Conservation (phyloP, 129 eudicot species). For the Smallanthus sonchifolius region DNA sequence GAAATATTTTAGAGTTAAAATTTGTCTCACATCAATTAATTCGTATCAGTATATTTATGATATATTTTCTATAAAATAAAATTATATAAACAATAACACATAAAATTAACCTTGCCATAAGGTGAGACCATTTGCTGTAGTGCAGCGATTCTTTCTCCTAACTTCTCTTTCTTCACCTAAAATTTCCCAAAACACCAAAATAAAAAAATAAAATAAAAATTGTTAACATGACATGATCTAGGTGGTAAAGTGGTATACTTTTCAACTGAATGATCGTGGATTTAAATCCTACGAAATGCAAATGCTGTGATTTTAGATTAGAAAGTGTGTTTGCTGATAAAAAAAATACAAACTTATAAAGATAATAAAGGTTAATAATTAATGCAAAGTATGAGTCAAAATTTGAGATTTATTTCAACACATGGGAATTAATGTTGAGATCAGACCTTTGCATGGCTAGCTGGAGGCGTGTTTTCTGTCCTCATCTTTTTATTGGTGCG, state of each 20-base stretch:
- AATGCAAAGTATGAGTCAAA: not conserved
- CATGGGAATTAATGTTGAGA: not conserved
- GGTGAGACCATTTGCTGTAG: conserved; percentile 82
- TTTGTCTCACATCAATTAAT: no score
- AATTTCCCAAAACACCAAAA: conserved; percentile 5
- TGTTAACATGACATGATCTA: no score
- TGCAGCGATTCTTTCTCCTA: conserved; percentile 73
- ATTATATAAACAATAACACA: not conserved
- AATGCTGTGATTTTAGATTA: no score
- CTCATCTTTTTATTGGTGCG: conserved; percentile 37
- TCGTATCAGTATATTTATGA: no score
- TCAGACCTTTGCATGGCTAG: conserved; percentile 82
- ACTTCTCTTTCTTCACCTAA: conserved; percentile 66
- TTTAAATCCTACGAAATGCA: no score
- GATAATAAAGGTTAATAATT: not conserved
- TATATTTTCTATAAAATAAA: no score
- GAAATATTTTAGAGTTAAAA: no score
- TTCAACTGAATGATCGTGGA: no score
- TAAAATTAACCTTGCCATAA: conserved; percentile 60
- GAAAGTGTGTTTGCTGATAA: no score
- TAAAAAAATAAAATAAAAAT: no score
- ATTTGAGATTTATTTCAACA: not conserved
- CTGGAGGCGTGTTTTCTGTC: conserved; percentile 31
- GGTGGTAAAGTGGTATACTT: no score
- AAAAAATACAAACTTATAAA: not conserved